Base-by-base conservation (phyloP, 768 basidiomycete species). In the Auriscalpium vulgare region DNA sequence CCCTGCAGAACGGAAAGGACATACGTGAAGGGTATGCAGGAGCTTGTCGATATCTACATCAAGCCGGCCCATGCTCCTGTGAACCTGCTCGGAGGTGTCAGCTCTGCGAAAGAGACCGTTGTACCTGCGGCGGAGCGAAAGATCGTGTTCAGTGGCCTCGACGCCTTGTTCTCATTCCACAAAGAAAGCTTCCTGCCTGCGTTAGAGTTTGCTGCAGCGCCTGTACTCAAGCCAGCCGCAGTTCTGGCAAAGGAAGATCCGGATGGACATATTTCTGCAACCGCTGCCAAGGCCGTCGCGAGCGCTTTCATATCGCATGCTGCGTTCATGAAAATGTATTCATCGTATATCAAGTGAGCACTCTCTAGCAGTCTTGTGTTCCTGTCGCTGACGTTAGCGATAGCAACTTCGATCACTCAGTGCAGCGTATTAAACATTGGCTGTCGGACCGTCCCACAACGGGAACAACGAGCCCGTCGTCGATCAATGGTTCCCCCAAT, bases 301-400 rank as follows among this genome's bases (percentile, higher is more conserved):
- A 80, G 86, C 56, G 93, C 91, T 48, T 99, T 98, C 71, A 74
- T 91, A 54, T 89, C 87, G 53, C 94, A 99, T 69, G 91, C 93
- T 35, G 93, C 95, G 4, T 97, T 97, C 75, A 92, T 99, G 91
- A 91, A 78, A 74, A 97, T 98, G 88, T 99, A 99, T 69, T 94
- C 93, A 36, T 89, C 88, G 46, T 99, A 97, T 68, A 95, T 95
- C 78, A 97, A 98, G 91, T 93, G 68, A 67, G 87, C 72, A 59
- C 57, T 9, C 56, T 50, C 50, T 46, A 53, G 43, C 37, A 56
- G 50, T 44, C 47, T 34, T 14, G 53, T 37, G 57, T 36, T 19
- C 14, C 8, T 44, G 44, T 54, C 55, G 62, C 68, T 43, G 54
- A 23, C 10, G 7, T 44, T 1, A 62, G 55, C 52, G 37, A 16